A percentile compares a stretch with the other conserved stretches of the same genome.
phyloP scores from a whole-genome alignment of 2,329 filamentous ascomycete genomes.

The Trichoderma oligosporum region DNA sequence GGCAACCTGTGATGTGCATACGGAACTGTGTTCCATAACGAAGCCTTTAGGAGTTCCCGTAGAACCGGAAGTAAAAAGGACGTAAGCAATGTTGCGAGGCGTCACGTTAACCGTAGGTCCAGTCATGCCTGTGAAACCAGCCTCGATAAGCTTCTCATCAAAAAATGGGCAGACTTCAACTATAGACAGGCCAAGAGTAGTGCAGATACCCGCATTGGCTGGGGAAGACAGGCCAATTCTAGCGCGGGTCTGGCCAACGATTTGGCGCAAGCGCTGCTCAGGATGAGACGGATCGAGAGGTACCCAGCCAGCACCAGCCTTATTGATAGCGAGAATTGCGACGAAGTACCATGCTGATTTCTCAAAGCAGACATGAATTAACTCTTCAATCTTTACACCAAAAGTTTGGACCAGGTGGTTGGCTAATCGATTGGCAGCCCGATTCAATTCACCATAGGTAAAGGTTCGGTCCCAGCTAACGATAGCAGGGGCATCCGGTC shows the following conservation, averaged over 20 bases:
- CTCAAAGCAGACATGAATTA: slow-evolving; percentile 29
- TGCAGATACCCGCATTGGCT: slow-evolving; percentile 23
- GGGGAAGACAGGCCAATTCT: slow-evolving; percentile 14
- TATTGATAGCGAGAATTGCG: slow-evolving; percentile 22
- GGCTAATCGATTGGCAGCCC: slow-evolving; percentile 7
- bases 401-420: not conserved
- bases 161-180: slow-evolving; percentile 11
- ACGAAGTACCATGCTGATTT: slow-evolving; percentile 27
- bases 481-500: slow-evolving; percentile 13
- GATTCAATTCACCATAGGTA: not conserved
- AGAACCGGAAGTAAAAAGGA: slow-evolving; percentile 13
- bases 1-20: not conserved
- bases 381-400: not conserved
- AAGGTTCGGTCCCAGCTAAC: slow-evolving; percentile 20
- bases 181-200: slow-evolving; percentile 13
- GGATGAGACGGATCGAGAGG: slow-evolving; percentile 22
- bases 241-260: slow-evolving; percentile 13
- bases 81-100: slow-evolving; percentile 10
- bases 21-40: slow-evolving; percentile 10
- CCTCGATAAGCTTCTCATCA: not conserved
- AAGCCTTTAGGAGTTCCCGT: slow-evolving; percentile 13
- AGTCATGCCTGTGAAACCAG: not conserved
- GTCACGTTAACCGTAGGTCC: not conserved
- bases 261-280: slow-evolving; percentile 14
- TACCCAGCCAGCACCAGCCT: slow-evolving; percentile 23